These are phyloP conservation scores for Colletotrichum tofieldiae DNA, from an alignment of 2,329 filamentous ascomycete species.

Conservation along the genomic window DNA sequence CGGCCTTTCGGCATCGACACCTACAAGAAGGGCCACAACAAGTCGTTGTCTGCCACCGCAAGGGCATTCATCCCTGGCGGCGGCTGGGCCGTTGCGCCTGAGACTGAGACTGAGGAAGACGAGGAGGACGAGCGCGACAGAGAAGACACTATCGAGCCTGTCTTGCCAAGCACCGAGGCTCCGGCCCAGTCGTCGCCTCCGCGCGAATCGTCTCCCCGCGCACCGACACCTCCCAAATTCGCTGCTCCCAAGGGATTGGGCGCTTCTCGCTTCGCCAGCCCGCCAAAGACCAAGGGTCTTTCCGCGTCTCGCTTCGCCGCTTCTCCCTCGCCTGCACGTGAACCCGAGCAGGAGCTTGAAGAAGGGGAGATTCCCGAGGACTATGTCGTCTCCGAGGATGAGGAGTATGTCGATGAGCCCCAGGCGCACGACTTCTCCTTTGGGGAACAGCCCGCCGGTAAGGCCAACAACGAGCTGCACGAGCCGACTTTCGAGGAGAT, in stretches of 20 bases:
- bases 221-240: slow-evolving; percentile 40
- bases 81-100: slow-evolving; percentile 27
- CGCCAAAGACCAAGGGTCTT: slow-evolving; percentile 60
- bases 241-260: slow-evolving; percentile 56
- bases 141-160: slow-evolving; percentile 42
- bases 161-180: slow-evolving; percentile 28
- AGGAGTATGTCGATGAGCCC: slow-evolving; percentile 31
- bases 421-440: slow-evolving; percentile 1
- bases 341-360: slow-evolving; percentile 47
- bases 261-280: slow-evolving; percentile 64
- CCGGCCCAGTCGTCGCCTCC: slow-evolving; percentile 16
- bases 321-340: slow-evolving; percentile 55
- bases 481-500: slow-evolving; percentile 84
- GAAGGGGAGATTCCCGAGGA: slow-evolving; percentile 46
- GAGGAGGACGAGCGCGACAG: slow-evolving; percentile 43
- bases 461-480: slow-evolving; percentile 49
- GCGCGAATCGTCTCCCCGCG: slow-evolving; percentile 45
- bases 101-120: slow-evolving; percentile 43
- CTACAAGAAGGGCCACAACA: slow-evolving; percentile 62
- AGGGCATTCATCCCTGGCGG: slow-evolving; percentile 75
- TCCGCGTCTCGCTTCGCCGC: slow-evolving; percentile 62
- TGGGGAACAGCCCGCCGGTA: slow-evolving; percentile 41
- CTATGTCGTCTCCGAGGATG: slow-evolving; percentile 32
- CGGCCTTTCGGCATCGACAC: slow-evolving; percentile 63
- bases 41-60: slow-evolving; percentile 79